Evolutionary conservation across 495 filamentous ascomycete species (phyloP).

Genomic region (Talaromyces ruber): DNA sequence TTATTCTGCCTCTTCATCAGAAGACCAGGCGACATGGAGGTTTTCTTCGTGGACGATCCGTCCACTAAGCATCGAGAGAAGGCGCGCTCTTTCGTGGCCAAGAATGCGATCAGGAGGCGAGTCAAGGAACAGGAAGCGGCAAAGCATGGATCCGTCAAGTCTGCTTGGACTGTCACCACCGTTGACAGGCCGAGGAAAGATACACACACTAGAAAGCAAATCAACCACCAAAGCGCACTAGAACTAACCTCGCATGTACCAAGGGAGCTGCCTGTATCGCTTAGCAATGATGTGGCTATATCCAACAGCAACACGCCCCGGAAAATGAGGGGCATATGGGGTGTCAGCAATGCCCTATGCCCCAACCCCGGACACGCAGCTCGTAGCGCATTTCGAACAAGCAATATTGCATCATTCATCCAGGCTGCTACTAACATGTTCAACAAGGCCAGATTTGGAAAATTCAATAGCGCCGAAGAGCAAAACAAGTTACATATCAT

Average conservation of each 20-base stretch:
- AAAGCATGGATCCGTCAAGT: not conserved
- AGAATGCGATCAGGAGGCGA: slow-evolving; percentile 1
- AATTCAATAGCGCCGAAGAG: not conserved
- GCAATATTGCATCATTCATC: slow-evolving; percentile 1
- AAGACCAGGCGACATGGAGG: not conserved
- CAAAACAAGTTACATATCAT: slow-evolving; percentile 3
- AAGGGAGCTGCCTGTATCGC: not conserved
- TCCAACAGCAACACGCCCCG: not conserved
- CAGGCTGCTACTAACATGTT: not conserved
- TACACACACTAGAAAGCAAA: not conserved
- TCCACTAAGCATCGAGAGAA: not conserved
- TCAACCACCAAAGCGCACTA: not conserved
- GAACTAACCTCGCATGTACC: not conserved
- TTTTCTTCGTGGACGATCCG: slow-evolving; percentile 1
- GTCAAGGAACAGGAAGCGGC: not conserved
- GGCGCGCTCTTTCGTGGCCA: slow-evolving; percentile 4
- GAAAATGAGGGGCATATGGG: slow-evolving; percentile 3
- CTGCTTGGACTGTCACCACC: not conserved
- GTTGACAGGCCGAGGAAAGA: not conserved
- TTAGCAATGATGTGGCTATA: not conserved
- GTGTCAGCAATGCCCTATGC: slow-evolving; percentile 7
- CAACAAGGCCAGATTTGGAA: slow-evolving; percentile 1
- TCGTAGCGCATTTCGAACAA: slow-evolving; percentile 2
- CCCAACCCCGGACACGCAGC: slow-evolving; percentile 6
- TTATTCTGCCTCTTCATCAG: not conserved